Evolutionary conservation across 2,329 filamentous ascomycete genomes (phyloP), one percentile per base, ranked within the genome.

Genomic region (Rosellinia necatrix): DNA sequence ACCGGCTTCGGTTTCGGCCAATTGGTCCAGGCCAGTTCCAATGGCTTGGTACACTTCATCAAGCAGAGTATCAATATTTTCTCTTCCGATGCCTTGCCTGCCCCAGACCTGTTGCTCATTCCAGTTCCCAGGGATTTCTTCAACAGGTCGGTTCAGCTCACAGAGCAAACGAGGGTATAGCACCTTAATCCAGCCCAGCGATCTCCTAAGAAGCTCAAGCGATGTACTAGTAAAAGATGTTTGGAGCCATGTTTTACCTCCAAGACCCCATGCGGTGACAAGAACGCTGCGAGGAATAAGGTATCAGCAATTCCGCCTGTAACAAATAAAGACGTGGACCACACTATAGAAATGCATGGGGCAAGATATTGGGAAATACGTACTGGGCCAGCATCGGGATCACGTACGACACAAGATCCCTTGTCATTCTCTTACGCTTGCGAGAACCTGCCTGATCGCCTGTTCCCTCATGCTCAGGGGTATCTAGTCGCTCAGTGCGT

Each of bases 301-400:
- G 10, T 8, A 34, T 53, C 24, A 53, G 34, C 38, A 24, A 17
- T 6, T 22, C 13, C 4, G 13, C 32, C 24, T 29, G 17, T n/a
- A 19, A 35, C 22, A n/a, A 19, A 35, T 30, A n/a, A 19, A 50
- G 19, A n/a, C 17, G 29, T 6, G 5, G 19, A 25, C 13, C 12
- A 30, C 34, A 7, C 17, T 19, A 7, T 7, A 13, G 15, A 8
- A 30, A n/a, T 17, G 2, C n/a, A 8, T 15, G n/a, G 21, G 12
- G 34, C 6, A 17, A 32, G 6, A 3, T 6, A 25, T 17, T 32
- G 7, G 6, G 37, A 34, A 41, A 40, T 51, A 56, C 53, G 21
- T 51, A 56, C 53, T 64, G 65, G 27, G 66, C 43, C 6, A 69
- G 24, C 59, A 62, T 65, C 29, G 69, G 69, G 8, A 70, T 64